phyloP scores from a whole-genome alignment of 208 protist genomes.

The Leishmania tarentolae region DNA sequence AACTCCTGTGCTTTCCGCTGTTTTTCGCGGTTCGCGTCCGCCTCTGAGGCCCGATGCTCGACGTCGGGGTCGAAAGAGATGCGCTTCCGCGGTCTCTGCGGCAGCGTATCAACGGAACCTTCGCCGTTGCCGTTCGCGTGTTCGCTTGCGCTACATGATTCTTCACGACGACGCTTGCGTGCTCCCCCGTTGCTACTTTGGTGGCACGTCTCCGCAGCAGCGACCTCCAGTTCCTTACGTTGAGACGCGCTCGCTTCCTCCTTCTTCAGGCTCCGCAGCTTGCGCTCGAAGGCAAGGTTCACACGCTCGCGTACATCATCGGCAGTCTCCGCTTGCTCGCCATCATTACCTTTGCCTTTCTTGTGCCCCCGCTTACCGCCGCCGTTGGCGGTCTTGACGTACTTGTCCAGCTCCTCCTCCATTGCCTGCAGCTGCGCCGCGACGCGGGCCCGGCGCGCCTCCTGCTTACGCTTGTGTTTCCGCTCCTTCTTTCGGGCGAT shows the following conservation, averaged over 20 bases:
- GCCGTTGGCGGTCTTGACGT: constrained; percentile 37
- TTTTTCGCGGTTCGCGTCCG: constrained; percentile 4
- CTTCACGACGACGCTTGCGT: constrained; percentile 20
- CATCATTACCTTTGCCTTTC: constrained; percentile 15
- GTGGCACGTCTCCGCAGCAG: background rate
- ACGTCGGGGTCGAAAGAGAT: constrained; percentile 53
- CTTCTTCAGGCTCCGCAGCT: constrained; percentile 40
- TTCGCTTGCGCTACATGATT: background rate
- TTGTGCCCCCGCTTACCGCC: constrained; percentile 30
- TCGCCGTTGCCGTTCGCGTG: background rate
- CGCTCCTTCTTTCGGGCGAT: constrained; percentile 85
- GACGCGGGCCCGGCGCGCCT: constrained; percentile 55
- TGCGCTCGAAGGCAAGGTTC: constrained; percentile 44
- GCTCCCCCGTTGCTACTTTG: background rate
- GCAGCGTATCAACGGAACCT: background rate
- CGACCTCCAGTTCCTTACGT: background rate
- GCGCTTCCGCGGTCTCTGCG: constrained; percentile 40
- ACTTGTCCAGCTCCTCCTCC: constrained; percentile 49
- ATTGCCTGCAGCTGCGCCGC: constrained; percentile 36
- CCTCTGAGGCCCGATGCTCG: constrained; percentile 19
- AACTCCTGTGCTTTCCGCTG: constrained; percentile 60
- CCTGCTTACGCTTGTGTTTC: constrained; percentile 74
- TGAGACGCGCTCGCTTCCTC: constrained; percentile 18
- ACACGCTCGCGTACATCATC: constrained; percentile 21
- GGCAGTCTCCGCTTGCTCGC: constrained; percentile 16